Evolutionary conservation across 208 protist species (phyloP).

Genomic region (Wallacemonas sp.): DNA sequence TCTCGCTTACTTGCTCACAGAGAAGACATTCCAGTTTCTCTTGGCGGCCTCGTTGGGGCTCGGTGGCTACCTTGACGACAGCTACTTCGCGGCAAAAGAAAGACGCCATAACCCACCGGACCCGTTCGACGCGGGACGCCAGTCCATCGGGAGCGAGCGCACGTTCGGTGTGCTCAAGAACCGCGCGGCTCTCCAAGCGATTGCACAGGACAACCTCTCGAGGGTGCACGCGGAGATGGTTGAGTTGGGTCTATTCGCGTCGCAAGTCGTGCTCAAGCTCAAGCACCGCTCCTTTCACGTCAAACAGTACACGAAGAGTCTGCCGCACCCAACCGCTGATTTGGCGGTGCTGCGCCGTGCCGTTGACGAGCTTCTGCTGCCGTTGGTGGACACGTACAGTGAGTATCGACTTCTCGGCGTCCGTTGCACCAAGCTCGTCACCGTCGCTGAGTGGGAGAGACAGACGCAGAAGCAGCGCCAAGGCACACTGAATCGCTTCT

Average conservation of each 20-base stretch:
- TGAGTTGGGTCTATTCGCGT: constrained; percentile 33
- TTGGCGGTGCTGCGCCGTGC: constrained; percentile 42
- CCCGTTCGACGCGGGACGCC: constrained; percentile 22
- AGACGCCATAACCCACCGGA: neutral
- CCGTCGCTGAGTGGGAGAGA: constrained; percentile 13
- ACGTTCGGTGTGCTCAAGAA: constrained; percentile 55
- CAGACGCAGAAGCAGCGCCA: constrained; percentile 2
- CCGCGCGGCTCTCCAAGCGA: constrained; percentile 35
- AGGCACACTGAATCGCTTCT: constrained; percentile 19
- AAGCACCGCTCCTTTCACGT: constrained; percentile 68
- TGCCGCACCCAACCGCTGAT: constrained; percentile 42
- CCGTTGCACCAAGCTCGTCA: constrained; percentile 54
- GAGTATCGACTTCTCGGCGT: constrained; percentile 76
- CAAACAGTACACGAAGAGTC: constrained; percentile 57
- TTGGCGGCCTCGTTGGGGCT: constrained; percentile 48
- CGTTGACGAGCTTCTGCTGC: constrained; percentile 60
- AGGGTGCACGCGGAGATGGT: constrained; percentile 25
- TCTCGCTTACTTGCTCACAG: constrained; percentile 50
- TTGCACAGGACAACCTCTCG: constrained; percentile 42
- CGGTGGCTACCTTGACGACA: constrained; percentile 35
- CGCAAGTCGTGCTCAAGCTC: constrained; percentile 74
- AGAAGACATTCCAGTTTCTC: constrained; percentile 68
- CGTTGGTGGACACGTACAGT: constrained; percentile 37
- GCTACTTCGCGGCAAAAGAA: constrained; percentile 1
- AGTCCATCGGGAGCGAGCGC: constrained; percentile 74